Percentiles rank a stretch among this genome's conserved stretches.
These are phyloP conservation scores for Vaccinium corymbosum DNA, from an alignment of 148 eudicot genomes.

Conservation along the genomic window DNA sequence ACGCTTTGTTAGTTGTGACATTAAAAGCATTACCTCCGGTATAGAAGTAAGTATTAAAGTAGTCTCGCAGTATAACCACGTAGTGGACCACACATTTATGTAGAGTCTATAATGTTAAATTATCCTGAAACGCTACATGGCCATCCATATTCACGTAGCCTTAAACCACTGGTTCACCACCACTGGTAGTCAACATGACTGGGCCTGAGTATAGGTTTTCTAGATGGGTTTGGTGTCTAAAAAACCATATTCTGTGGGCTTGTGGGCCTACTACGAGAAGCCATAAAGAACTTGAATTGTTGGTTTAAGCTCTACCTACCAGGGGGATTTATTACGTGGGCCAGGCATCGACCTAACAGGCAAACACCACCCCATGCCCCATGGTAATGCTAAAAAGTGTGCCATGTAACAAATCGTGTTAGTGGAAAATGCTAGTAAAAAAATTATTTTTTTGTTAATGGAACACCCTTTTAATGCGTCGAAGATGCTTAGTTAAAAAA, in stretches of 20 bases:
- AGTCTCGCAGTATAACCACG: too few species aligned
- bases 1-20: neutral
- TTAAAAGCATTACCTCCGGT: neutral
- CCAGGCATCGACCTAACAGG: neutral
- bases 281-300: neutral
- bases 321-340: neutral
- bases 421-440: too few species aligned
- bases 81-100: too few species aligned
- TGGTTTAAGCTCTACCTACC: neutral
- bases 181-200: neutral
- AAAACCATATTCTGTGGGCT: neutral
- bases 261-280: neutral
- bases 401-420: too few species aligned
- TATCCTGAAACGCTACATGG: too few species aligned
- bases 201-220: neutral
- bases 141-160: too few species aligned
- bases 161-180: too few species aligned
- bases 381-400: too few species aligned
- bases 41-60: neutral
- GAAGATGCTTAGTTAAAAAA: neutral
- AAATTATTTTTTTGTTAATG: too few species aligned
- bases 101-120: too few species aligned
- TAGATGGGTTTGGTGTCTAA: too few species aligned
- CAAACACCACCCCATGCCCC: too few species aligned
- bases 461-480: neutral